Conservation (phyloP, 1,139 yeast species). For the Yamadazyma buinensis region DNA sequence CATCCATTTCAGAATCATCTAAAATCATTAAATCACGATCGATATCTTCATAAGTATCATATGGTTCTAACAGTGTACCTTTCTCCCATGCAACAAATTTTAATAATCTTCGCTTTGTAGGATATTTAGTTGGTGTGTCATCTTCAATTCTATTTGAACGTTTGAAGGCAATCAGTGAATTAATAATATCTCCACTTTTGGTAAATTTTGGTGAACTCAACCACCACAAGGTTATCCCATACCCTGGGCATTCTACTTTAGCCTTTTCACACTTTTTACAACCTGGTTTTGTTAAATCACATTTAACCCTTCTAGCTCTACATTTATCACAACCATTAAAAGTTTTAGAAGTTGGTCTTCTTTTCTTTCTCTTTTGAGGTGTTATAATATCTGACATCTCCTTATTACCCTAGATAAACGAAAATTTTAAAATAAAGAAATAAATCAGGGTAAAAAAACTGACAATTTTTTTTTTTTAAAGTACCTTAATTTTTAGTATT, state of each 20-base stretch:
- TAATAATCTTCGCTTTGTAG: constrained; percentile 61
- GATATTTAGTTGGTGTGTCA: constrained; percentile 19
- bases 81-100: constrained; percentile 68
- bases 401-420: too few species aligned
- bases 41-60: constrained; percentile 77
- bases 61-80: constrained; percentile 34
- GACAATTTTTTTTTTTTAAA: too few species aligned
- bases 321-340: constrained; percentile 54
- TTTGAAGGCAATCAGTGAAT: constrained; percentile 13
- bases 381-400: background rate
- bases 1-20: constrained; percentile 48
- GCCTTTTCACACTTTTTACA: constrained; percentile 42
- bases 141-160: constrained; percentile 12
- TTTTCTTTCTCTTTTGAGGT: constrained; percentile 6
- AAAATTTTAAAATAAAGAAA: too few species aligned
- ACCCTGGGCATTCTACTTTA: constrained; percentile 73
- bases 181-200: constrained; percentile 13
- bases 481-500: too few species aligned
- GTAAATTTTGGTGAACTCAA: constrained; percentile 51
- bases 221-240: constrained; percentile 80
- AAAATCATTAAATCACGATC: constrained; percentile 65
- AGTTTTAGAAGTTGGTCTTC: constrained; percentile 30
- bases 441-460: too few species aligned
- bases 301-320: constrained; percentile 44
- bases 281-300: constrained; percentile 42